phyloP scores from a whole-genome alignment of 1,284 basidiomycete genomes.

The Malassezia cuniculi region DNA sequence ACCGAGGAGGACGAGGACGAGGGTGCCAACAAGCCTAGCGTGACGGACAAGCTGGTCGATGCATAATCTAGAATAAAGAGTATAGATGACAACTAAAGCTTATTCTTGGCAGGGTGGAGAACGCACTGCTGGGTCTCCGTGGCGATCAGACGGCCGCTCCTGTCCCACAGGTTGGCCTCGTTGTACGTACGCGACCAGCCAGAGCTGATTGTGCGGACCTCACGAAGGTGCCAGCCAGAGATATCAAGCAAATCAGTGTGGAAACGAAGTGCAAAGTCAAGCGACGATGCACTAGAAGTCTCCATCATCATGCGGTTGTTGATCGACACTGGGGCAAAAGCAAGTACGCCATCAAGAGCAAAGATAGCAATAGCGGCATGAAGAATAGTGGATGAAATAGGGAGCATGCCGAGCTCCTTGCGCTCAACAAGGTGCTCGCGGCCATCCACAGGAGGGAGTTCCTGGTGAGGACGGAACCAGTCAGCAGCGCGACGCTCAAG shows the following conservation, averaged over 20 bases:
- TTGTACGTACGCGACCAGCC: constrained; percentile 25
- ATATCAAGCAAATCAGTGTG: constrained; percentile 21
- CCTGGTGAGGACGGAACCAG: constrained; percentile 15
- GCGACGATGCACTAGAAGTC: constrained; percentile 20
- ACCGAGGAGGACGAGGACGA: constrained; percentile 14
- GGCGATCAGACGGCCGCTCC: constrained; percentile 16
- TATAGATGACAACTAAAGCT: no score
- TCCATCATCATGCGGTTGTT: constrained; percentile 18
- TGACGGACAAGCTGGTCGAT: constrained; percentile 14
- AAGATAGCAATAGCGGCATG: constrained; percentile 18
- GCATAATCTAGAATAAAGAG: background rate
- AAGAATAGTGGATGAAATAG: constrained; percentile 2
- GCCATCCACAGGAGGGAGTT: constrained; percentile 4
- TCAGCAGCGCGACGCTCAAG: constrained; percentile 16
- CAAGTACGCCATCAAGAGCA: constrained; percentile 28
- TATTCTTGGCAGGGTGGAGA: constrained; percentile 6
- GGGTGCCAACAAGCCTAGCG: constrained; percentile 18
- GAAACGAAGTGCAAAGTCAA: constrained; percentile 36
- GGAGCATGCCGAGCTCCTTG: constrained; percentile 6
- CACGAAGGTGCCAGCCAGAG: constrained; percentile 23
- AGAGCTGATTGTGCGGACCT: constrained; percentile 20
- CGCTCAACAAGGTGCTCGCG: constrained; percentile 4
- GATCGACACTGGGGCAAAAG: constrained; percentile 35
- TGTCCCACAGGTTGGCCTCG: constrained; percentile 21
- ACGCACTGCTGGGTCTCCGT: constrained; percentile 25